A percentile compares a stretch with the other conserved stretches of the same genome.
phyloP scores from a whole-genome alignment of 352 stramenopile genomes.

The Globisporangium mamillatum region DNA sequence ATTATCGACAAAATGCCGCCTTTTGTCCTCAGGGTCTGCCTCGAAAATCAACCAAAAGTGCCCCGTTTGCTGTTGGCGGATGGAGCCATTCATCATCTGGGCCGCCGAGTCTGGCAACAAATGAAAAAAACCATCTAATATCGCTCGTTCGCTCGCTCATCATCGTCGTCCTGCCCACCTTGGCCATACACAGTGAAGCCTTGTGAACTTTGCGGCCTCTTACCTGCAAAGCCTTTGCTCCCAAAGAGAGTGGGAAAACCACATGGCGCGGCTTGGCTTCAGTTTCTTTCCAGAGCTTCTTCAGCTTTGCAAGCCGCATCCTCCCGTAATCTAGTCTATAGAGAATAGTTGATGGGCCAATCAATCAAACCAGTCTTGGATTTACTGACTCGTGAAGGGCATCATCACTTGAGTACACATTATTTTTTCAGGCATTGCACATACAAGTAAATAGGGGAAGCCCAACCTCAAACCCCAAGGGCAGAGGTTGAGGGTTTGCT shows the following conservation, averaged over 20 bases:
- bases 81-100: no score
- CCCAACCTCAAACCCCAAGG: background rate
- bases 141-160: background rate
- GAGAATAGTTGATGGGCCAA: background rate
- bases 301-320: slow-evolving; percentile 3
- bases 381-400: background rate
- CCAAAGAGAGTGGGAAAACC: background rate
- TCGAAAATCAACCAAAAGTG: no score
- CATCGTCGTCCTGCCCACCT: no score
- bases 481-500: no score
- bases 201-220: no score
- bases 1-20: no score
- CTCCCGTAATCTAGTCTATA: background rate
- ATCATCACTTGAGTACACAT: background rate
- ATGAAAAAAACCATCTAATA: no score
- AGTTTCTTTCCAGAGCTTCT: slow-evolving; percentile 3
- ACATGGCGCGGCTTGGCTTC: slow-evolving; percentile 3
- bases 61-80: no score
- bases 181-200: no score
- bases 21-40: no score
- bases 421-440: background rate
- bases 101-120: no score
- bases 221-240: background rate
- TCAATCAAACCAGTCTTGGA: background rate
- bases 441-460: background rate